A percentile compares a stretch with the other conserved stretches of the same genome.
Evolutionary conservation across 352 stramenopile genomes (phyloP).

Genomic region (Pythium angustatum): DNA sequence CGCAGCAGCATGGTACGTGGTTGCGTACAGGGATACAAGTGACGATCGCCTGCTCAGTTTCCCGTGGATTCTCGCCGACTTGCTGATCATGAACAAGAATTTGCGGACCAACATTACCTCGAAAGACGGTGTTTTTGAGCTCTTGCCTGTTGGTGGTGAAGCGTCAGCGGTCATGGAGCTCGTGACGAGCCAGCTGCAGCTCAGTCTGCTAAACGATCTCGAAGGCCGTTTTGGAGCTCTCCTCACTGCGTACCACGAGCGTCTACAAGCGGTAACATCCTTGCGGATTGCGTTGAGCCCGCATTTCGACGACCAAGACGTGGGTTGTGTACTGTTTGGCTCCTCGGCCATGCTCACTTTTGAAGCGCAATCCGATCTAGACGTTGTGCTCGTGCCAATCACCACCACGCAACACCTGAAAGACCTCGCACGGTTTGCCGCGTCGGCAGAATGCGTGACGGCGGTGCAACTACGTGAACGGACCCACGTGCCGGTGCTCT

Average conservation of each 20-base stretch:
- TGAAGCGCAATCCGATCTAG: constrained; percentile 75
- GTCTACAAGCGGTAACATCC: constrained; percentile 51
- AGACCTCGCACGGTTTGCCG: constrained; percentile 16
- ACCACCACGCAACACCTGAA: constrained; percentile 1
- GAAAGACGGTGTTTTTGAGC: constrained; percentile 23
- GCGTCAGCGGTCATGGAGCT: background rate
- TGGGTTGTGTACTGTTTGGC: constrained; percentile 56
- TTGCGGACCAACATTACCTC: background rate
- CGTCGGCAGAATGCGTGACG: background rate
- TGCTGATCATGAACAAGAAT: constrained; percentile 48
- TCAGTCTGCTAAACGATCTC: constrained; percentile 61
- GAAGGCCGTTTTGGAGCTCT: constrained; percentile 48
- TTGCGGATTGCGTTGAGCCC: constrained; percentile 41
- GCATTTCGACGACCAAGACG: constrained; percentile 30
- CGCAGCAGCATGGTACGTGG: constrained; percentile 73
- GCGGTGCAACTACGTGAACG: constrained; percentile 15
- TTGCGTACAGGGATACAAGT: constrained; percentile 49
- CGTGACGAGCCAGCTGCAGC: constrained; percentile 36
- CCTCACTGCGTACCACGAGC: constrained; percentile 63
- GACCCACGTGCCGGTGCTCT: constrained; percentile 62
- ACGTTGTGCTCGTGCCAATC: constrained; percentile 45
- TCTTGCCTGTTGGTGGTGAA: constrained; percentile 26
- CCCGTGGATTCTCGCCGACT: constrained; percentile 67
- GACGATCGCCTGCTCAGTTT: constrained; percentile 56
- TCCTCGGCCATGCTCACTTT: constrained; percentile 76